These are phyloP conservation scores for Magnolia officinalis DNA, from an alignment of 164 flowering plant species.

Conservation along the genomic window DNA sequence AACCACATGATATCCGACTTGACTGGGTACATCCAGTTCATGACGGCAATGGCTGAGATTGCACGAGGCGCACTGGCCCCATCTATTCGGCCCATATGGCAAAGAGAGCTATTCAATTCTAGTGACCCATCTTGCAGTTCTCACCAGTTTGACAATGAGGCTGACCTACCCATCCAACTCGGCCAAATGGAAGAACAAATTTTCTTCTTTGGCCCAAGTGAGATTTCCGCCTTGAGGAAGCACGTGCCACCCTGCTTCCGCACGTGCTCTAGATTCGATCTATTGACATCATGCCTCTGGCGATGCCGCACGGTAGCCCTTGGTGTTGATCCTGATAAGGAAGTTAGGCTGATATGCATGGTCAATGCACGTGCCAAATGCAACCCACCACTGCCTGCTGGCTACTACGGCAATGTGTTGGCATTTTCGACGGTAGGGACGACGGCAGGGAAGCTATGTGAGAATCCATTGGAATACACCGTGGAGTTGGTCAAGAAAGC, in stretches of 20 bases:
- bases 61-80: slow-evolving; percentile 12
- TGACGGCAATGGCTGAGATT: background rate
- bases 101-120: slow-evolving; percentile 21
- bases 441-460: slow-evolving; percentile 15
- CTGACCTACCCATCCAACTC: slow-evolving; percentile 1
- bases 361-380: slow-evolving; percentile 19
- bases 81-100: slow-evolving; percentile 24
- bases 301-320: slow-evolving; percentile 33
- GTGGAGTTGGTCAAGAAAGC: slow-evolving; percentile 22
- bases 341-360: slow-evolving; percentile 19
- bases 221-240: slow-evolving; percentile 21
- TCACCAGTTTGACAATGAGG: too few species aligned
- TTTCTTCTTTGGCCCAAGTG: slow-evolving; percentile 35
- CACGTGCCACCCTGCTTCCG: slow-evolving; percentile 17
- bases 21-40: background rate
- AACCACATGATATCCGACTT: background rate
- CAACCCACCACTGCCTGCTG: slow-evolving; percentile 16
- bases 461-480: slow-evolving; percentile 23
- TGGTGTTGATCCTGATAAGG: slow-evolving; percentile 17
- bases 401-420: slow-evolving; percentile 30
- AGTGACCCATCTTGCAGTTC: background rate
- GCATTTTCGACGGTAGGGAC: slow-evolving; percentile 15
- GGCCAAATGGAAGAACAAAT: slow-evolving; percentile 26
- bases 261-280: slow-evolving; percentile 21
- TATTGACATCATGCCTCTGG: slow-evolving; percentile 36